phyloP scores from a whole-genome alignment of 805 yeast species.

The Aciculoconidium aculeatum region DNA sequence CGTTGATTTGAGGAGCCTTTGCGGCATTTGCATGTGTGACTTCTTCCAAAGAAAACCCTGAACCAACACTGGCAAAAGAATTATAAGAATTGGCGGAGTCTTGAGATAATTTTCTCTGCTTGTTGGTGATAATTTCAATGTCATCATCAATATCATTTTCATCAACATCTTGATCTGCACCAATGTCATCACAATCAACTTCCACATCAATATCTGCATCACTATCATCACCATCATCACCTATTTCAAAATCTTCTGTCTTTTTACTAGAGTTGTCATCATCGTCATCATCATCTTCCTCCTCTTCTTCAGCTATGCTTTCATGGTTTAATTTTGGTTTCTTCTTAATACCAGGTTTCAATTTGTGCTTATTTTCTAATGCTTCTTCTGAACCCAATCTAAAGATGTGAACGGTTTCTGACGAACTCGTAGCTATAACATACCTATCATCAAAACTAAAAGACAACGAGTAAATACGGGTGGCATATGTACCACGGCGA shows the following conservation, averaged over 20 bases:
- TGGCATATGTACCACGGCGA: constrained; percentile 81
- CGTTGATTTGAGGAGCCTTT: constrained; percentile 5
- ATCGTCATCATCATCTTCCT: constrained; percentile 13
- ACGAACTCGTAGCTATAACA: constrained; percentile 79
- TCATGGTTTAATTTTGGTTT: constrained; percentile 11
- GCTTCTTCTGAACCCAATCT: constrained; percentile 54
- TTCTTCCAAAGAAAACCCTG: constrained; percentile 17
- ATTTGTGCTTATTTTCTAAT: constrained; percentile 31
- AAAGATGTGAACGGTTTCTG: constrained; percentile 91
- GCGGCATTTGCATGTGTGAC: constrained; percentile 4
- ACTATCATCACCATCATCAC: constrained; percentile 10
- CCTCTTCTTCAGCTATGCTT: constrained; percentile 25
- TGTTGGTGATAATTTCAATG: constrained; percentile 19
- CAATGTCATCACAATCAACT: constrained; percentile 20
- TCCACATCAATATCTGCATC: constrained; percentile 16
- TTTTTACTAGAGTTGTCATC: constrained; percentile 7
- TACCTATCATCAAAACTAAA: constrained; percentile 68
- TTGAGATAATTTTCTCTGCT: constrained; percentile 34
- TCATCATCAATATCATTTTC: constrained; percentile 17
- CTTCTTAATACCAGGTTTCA: constrained; percentile 13
- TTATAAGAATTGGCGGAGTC: constrained; percentile 30
- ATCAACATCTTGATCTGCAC: constrained; percentile 22
- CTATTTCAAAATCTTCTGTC: constrained; percentile 12
- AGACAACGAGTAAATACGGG: constrained; percentile 68
- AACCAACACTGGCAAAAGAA: constrained; percentile 24